phyloP scores from a whole-genome alignment of 257 asterid species.

The Parsonsia alboflavescens region DNA sequence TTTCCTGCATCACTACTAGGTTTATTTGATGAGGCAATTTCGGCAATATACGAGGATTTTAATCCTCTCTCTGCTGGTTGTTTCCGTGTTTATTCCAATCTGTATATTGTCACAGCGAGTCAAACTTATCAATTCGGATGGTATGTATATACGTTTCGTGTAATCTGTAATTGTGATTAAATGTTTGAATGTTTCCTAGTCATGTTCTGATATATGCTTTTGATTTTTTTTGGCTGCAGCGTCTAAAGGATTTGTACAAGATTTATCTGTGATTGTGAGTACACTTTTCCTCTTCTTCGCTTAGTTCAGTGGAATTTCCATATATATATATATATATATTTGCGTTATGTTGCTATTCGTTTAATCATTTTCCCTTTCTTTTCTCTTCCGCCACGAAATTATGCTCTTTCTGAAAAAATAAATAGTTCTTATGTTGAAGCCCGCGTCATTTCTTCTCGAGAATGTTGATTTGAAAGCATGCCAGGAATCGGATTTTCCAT shows the following conservation, averaged over 20 bases:
- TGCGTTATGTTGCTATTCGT: no score
- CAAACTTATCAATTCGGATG: conserved; percentile 50
- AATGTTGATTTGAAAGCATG: neutral
- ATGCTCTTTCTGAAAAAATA: neutral
- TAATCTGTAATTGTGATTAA: neutral
- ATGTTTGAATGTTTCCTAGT: neutral
- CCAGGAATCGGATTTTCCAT: neutral
- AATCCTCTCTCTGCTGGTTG: conserved; percentile 76
- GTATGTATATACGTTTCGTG: conserved; percentile 23
- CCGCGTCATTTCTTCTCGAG: no score
- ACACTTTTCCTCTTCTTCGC: conserved; percentile 11
- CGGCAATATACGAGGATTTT: conserved; percentile 70
- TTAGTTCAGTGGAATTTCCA: neutral
- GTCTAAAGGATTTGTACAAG: conserved; percentile 51
- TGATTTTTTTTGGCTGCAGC: conserved; percentile 43
- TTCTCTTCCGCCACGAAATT: no score
- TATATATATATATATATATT: no score
- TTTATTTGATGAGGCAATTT: conserved; percentile 55
- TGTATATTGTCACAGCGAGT: conserved; percentile 58
- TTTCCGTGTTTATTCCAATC: conserved; percentile 58
- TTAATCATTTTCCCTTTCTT: neutral
- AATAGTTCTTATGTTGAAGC: neutral
- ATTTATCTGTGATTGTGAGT: conserved; percentile 72
- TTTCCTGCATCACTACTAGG: neutral
- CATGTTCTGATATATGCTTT: conserved; percentile 11